phyloP scores from a whole-genome alignment of 331 rosid genomes.

The Quercus tomentella region DNA sequence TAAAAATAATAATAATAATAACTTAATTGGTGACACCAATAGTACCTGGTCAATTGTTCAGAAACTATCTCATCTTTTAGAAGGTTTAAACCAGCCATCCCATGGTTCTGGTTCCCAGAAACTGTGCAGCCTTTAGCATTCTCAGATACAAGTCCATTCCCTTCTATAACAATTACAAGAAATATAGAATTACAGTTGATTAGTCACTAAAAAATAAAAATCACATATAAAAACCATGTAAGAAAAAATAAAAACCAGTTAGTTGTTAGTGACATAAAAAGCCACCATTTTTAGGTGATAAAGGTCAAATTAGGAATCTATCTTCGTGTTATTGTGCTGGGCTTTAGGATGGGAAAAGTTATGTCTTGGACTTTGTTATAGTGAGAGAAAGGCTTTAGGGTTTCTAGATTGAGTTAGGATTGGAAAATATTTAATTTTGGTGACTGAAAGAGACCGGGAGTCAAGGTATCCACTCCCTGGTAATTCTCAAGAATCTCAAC shows the following conservation, averaged over 20 bases:
- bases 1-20: neutral
- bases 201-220: neutral
- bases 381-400: no score
- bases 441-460: no score
- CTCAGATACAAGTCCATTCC: constrained; percentile 29
- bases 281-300: neutral
- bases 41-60: constrained; percentile 85
- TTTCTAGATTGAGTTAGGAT: no score
- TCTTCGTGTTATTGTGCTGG: no score
- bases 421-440: no score
- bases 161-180: constrained; percentile 17
- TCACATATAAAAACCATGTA: neutral
- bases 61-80: constrained; percentile 80
- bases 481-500: no score
- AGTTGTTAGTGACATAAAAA: neutral
- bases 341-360: no score
- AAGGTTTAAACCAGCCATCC: constrained; percentile 42
- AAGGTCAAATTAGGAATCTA: no score
- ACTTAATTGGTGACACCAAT: neutral
- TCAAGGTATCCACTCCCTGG: no score
- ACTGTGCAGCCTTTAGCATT: constrained; percentile 22
- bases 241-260: neutral
- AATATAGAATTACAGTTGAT: neutral
- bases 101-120: constrained; percentile 31
- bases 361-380: no score